phyloP scores from a whole-genome alignment of 2,329 filamentous ascomycete genomes.

The Colletotrichum costaricense region DNA sequence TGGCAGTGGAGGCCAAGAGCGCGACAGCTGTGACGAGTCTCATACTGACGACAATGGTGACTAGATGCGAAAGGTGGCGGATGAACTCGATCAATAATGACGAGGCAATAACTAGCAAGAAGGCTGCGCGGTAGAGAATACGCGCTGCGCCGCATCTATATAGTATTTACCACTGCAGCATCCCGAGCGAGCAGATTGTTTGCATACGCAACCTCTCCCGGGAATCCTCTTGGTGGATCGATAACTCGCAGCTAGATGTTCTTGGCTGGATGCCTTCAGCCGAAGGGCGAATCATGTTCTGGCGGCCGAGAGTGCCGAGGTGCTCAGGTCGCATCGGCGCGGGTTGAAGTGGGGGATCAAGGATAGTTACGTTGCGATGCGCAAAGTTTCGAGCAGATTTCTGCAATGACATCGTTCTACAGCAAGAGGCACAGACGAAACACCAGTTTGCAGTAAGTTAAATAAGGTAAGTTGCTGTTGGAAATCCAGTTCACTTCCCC shows the following conservation, averaged over 20 bases:
- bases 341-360: background rate
- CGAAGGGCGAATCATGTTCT: constrained; percentile 6
- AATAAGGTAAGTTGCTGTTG: too few relatives aligned
- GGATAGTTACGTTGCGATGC: background rate
- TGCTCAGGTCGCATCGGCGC: background rate
- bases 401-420: background rate
- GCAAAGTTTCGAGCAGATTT: background rate
- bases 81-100: too few relatives aligned
- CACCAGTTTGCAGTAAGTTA: background rate
- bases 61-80: too few relatives aligned
- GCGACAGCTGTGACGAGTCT: constrained; percentile 1
- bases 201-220: constrained; percentile 3
- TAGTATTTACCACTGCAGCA: background rate
- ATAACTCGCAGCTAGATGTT: background rate
- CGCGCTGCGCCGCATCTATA: background rate
- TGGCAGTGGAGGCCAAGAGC: background rate
- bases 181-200: background rate
- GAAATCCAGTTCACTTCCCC: background rate
- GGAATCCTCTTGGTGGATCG: background rate
- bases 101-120: background rate
- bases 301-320: constrained; percentile 18
- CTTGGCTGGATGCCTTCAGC: constrained; percentile 7
- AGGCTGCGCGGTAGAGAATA: too few relatives aligned
- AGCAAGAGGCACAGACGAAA: too few relatives aligned
- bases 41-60: background rate